Base-by-base conservation (phyloP, 345 rosid species). In the Psidium friedrichsthalianum region DNA sequence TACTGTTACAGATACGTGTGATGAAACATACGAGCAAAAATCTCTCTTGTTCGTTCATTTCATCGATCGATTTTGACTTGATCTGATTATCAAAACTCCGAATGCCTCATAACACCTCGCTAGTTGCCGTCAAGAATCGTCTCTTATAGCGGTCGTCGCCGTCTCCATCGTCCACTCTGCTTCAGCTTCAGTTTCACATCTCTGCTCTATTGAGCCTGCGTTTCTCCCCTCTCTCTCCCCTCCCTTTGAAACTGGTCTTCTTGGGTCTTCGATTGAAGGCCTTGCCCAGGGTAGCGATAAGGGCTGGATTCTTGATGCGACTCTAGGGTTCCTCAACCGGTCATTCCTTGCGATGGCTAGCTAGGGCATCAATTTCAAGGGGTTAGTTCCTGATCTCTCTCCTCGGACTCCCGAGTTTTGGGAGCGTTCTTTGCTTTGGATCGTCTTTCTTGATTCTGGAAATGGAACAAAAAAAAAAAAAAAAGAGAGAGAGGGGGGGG, bases 321-420 rank as follows among this genome's bases (percentile, higher is more conserved):
- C 64, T 55, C 20, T 89, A 87, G 91, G 89, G 86, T 69, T 86
- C 64, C 27, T 44, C 44, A 42, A 8, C 22, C 6, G 21, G 76
- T 64, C 76, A n/a, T 69, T 82, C 47, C 29, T 83, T 16, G 61
- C 49, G 58, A 96, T 96, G 99, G 96, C 98, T 82, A 90, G 93
- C 78, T 87, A 97, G 90, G 99, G 99, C 74, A 94, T 94, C 80
- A 95, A 98, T 92, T 95, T 96, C 93, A 95, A 98, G 94, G 96
- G 99, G 99, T 98, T 32, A 85, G 94, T 86, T 87, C 86, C 82
- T 56, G 80, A 86, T 82, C 84, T 58, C 78, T 87, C 85, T 11
- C 29, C 53, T 11, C 53, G 8, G 11, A 51, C 3, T 59, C 53
- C 4, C 56, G 9, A 8, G 5, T 57, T 58, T n/a, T 22, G 42